Conservation (phyloP, 1,284 basidiomycete genomes). For the Sutorius eximius region DNA sequence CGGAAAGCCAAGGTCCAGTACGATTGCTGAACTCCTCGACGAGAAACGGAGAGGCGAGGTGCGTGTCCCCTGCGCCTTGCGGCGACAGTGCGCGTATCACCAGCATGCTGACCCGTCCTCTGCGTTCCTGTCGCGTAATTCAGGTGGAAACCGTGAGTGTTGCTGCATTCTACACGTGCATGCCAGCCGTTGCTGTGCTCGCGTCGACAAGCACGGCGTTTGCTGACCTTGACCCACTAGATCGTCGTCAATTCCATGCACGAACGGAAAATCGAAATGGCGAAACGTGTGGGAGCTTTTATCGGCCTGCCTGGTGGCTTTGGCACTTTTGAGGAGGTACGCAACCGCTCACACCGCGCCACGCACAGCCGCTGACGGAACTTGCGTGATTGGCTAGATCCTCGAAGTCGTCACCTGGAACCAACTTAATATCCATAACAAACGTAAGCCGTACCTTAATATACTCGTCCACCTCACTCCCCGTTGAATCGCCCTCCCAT, state of each 20-base stretch:
- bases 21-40: constrained; percentile 37
- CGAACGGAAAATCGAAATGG: constrained; percentile 89
- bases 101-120: constrained; percentile 12
- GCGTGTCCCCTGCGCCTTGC: constrained; percentile 10
- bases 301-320: constrained; percentile 88
- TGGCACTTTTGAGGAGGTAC: constrained; percentile 89
- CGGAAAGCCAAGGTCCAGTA: constrained; percentile 24
- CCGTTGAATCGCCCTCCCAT: not conserved
- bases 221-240: constrained; percentile 34
- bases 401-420: constrained; percentile 92
- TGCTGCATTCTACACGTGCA: constrained; percentile 8
- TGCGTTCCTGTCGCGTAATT: not conserved
- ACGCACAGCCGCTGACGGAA: constrained; percentile 3
- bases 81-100: not conserved
- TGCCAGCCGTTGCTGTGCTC: not conserved
- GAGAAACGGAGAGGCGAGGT: constrained; percentile 49
- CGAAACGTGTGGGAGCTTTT: constrained; percentile 74
- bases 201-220: not conserved
- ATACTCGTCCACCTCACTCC: not conserved
- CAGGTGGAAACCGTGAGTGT: constrained; percentile 54
- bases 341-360: not conserved
- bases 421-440: constrained; percentile 85
- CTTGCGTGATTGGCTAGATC: constrained; percentile 44
- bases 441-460: constrained; percentile 53
- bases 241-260: constrained; percentile 88